A percentile compares a stretch with the other conserved stretches of the same genome.
These are phyloP conservation scores for Neoscytalidium dimidiatum DNA, from an alignment of 2,329 filamentous ascomycete genomes.

Conservation along the genomic window DNA sequence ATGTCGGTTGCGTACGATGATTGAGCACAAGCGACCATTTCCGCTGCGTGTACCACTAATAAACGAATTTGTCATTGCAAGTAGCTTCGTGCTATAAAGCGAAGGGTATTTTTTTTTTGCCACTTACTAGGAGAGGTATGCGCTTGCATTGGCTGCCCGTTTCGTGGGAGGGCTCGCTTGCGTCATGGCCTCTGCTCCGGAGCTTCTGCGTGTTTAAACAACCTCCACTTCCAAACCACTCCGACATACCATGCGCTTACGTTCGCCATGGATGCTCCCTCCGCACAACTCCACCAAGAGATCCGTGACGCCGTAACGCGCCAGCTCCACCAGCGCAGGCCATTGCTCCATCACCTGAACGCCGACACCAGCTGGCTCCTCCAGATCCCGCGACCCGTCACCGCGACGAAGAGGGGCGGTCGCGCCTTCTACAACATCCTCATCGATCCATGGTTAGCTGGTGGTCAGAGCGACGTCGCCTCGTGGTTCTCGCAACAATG, in stretches of 20 bases:
- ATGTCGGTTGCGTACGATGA: too few relatives aligned
- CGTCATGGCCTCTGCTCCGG: conserved; percentile 13
- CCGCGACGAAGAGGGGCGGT: conserved; percentile 43
- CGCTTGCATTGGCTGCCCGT: too few relatives aligned
- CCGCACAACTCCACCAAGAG: conserved; percentile 44
- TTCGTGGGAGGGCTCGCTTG: conserved; percentile 16
- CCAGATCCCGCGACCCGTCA: conserved; percentile 60
- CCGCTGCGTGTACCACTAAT: too few relatives aligned
- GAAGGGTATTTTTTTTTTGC: too few relatives aligned
- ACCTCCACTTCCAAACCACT: neutral
- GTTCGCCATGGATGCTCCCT: conserved; percentile 3
- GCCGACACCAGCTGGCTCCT: conserved; percentile 69
- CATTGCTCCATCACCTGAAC: conserved; percentile 65
- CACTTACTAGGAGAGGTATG: too few relatives aligned
- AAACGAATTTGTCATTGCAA: too few relatives aligned
- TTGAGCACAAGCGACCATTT: too few relatives aligned
- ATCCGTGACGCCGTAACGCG: conserved; percentile 43
- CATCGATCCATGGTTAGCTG: conserved; percentile 66
- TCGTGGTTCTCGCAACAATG: conserved; percentile 67
- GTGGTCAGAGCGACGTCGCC: conserved; percentile 64
- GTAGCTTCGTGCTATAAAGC: too few relatives aligned
- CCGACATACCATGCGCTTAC: neutral
- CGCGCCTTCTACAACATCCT: conserved; percentile 64
- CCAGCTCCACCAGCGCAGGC: conserved; percentile 45
- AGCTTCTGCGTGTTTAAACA: neutral